Evolutionary conservation across 1,284 basidiomycete genomes (phyloP).

Genomic region (Jaminaea rosea): DNA sequence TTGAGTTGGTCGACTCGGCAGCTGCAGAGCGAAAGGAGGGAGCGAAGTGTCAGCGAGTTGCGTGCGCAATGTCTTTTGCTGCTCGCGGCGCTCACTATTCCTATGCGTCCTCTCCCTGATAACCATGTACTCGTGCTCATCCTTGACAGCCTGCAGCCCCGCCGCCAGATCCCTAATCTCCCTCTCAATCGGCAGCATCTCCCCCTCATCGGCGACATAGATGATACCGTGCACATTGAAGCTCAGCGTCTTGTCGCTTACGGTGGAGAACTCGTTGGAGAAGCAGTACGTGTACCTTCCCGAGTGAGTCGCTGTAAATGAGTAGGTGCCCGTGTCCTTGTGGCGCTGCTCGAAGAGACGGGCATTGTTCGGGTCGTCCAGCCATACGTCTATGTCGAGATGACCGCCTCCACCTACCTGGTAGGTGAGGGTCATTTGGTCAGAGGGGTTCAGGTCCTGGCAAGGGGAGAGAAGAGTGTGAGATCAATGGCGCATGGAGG

Average conservation of each 20-base stretch:
- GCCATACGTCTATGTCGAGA: slow-evolving; percentile 92
- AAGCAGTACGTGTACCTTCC: slow-evolving; percentile 94
- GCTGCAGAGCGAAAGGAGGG: slow-evolving; percentile 30
- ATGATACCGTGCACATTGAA: slow-evolving; percentile 99
- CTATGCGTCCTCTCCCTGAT: slow-evolving; percentile 85
- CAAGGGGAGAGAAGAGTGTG: no score
- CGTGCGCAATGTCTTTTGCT: background rate
- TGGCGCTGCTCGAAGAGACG: slow-evolving; percentile 69
- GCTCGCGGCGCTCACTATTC: slow-evolving; percentile 56
- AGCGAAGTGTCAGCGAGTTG: background rate
- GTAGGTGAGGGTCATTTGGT: slow-evolving; percentile 98
- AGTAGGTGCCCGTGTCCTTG: slow-evolving; percentile 79
- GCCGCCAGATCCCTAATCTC: slow-evolving; percentile 84
- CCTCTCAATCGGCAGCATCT: slow-evolving; percentile 69
- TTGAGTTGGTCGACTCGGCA: slow-evolving; percentile 60
- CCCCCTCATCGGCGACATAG: slow-evolving; percentile 76
- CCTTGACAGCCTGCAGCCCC: slow-evolving; percentile 81
- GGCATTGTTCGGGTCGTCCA: slow-evolving; percentile 58
- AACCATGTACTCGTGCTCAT: slow-evolving; percentile 97
- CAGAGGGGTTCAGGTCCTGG: slow-evolving; percentile 83
- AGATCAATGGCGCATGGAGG: no score
- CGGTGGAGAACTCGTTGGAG: slow-evolving; percentile 91
- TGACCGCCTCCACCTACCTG: slow-evolving; percentile 95
- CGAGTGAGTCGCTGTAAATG: slow-evolving; percentile 74
- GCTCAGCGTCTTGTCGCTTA: slow-evolving; percentile 90